Evolutionary conservation across 768 basidiomycete genomes (phyloP).

Genomic region (Pisolithus microcarpus): DNA sequence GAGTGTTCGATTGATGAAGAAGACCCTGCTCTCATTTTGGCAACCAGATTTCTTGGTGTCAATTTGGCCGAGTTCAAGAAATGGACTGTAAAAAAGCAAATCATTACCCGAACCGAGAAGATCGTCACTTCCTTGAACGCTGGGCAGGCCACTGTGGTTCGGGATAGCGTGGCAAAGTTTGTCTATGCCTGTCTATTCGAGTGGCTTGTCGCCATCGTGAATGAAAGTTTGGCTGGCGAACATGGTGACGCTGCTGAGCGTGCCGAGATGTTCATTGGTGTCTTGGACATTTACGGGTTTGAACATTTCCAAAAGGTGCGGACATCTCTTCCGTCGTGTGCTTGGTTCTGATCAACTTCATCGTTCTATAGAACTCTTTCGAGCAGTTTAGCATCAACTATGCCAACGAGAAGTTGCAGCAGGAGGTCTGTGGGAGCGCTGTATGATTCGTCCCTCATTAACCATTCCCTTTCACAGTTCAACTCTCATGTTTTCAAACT

Average conservation of each 20-base stretch:
- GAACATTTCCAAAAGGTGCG: slow-evolving; percentile 92
- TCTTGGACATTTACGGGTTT: slow-evolving; percentile 95
- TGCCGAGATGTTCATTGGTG: slow-evolving; percentile 98
- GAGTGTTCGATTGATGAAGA: slow-evolving; percentile 82
- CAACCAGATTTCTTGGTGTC: slow-evolving; percentile 87
- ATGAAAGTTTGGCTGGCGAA: slow-evolving; percentile 95
- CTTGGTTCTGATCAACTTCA: slow-evolving; percentile 3
- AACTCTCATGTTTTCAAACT: slow-evolving; percentile 99
- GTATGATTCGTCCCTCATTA: slow-evolving; percentile 9
- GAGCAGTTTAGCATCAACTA: slow-evolving; percentile 99
- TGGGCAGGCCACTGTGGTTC: slow-evolving; percentile 85
- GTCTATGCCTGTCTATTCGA: slow-evolving; percentile 98
- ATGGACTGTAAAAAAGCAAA: slow-evolving; percentile 98
- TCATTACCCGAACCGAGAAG: slow-evolving; percentile 90
- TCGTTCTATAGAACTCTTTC: slow-evolving; percentile 61
- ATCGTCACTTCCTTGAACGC: slow-evolving; percentile 83
- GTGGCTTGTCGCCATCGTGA: slow-evolving; percentile 96
- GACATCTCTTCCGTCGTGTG: not conserved
- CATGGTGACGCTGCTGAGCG: slow-evolving; percentile 82
- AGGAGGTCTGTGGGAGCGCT: slow-evolving; percentile 59
- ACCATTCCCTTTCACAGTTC: slow-evolving; percentile 49
- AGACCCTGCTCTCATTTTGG: slow-evolving; percentile 71
- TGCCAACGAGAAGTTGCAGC: slow-evolving; percentile 96
- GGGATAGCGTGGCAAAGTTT: slow-evolving; percentile 97
- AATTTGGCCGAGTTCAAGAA: slow-evolving; percentile 92